phyloP scores from a whole-genome alignment of 345 rosid species.

The Passiflora organensis region DNA sequence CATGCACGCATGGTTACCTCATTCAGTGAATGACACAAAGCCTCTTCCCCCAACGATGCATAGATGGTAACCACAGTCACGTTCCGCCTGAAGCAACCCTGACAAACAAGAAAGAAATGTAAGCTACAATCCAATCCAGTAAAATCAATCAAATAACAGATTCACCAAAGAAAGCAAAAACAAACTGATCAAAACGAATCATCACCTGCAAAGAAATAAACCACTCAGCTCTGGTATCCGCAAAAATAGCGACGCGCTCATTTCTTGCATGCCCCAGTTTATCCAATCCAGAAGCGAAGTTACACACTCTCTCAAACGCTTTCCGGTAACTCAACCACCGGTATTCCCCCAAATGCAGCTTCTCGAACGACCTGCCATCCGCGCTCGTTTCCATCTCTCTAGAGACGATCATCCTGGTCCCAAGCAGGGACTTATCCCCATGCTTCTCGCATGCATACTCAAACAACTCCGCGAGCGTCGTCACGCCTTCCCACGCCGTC shows the following conservation, averaged over 20 bases:
- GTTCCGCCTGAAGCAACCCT: no score
- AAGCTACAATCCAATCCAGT: background rate
- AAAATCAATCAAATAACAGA: no score
- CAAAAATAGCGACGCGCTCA: constrained; percentile 89
- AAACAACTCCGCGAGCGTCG: constrained; percentile 83
- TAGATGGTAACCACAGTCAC: no score
- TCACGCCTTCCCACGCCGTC: constrained; percentile 71
- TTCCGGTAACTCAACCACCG: constrained; percentile 69
- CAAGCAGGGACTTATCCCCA: constrained; percentile 52
- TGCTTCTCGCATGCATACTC: constrained; percentile 67
- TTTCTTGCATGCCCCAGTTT: constrained; percentile 59
- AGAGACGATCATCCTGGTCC: constrained; percentile 64
- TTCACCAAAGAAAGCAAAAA: no score
- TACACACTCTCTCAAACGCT: constrained; percentile 56
- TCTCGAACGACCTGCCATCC: constrained; percentile 81
- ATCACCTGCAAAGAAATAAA: constrained; percentile 84
- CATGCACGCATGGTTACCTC: no score
- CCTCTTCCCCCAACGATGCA: no score
- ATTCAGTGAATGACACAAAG: background rate
- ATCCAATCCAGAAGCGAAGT: constrained; percentile 81
- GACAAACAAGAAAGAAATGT: background rate
- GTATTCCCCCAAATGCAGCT: constrained; percentile 91
- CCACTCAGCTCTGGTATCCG: constrained; percentile 97
- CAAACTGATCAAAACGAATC: background rate
- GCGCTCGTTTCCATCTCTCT: constrained; percentile 53